Evolutionary conservation across 805 yeast species (phyloP).

Genomic region (Saccharomycopsis sp.): DNA sequence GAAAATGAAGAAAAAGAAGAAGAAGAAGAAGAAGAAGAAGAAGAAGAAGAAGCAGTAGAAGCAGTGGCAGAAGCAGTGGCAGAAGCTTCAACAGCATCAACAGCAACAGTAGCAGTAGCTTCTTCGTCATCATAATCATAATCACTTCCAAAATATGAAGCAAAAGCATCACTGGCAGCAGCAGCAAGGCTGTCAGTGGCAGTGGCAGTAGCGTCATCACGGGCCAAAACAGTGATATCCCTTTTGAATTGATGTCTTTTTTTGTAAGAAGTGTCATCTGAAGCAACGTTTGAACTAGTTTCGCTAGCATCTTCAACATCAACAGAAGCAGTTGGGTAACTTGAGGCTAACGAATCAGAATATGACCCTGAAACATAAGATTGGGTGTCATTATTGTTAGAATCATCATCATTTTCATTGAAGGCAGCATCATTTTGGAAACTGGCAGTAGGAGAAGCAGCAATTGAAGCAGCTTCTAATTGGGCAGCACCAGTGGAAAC

Average conservation of each 20-base stretch:
- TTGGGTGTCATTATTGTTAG: background rate
- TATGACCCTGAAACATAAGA: too few relatives aligned
- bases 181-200: conserved; percentile 1
- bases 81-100: background rate
- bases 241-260: background rate
- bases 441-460: conserved; percentile 4
- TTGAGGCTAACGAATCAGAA: too few relatives aligned
- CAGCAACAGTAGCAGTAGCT: conserved; percentile 2
- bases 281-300: too few relatives aligned
- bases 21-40: background rate
- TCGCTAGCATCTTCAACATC: too few relatives aligned
- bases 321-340: too few relatives aligned
- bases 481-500: conserved; percentile 15
- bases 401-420: background rate
- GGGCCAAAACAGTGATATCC: background rate
- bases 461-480: conserved; percentile 13
- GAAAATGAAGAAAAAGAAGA: background rate
- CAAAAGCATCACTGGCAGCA: background rate
- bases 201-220: conserved; percentile 2
- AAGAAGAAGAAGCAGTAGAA: conserved; percentile 1
- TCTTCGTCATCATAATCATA: background rate
- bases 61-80: conserved; percentile 1
- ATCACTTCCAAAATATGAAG: background rate
- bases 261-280: conserved; percentile 1
- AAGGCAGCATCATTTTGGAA: too few relatives aligned